Evolutionary conservation across 768 basidiomycete genomes (phyloP), one percentile per base, ranked within the genome.

Genomic region (Fomitopsis serialis): DNA sequence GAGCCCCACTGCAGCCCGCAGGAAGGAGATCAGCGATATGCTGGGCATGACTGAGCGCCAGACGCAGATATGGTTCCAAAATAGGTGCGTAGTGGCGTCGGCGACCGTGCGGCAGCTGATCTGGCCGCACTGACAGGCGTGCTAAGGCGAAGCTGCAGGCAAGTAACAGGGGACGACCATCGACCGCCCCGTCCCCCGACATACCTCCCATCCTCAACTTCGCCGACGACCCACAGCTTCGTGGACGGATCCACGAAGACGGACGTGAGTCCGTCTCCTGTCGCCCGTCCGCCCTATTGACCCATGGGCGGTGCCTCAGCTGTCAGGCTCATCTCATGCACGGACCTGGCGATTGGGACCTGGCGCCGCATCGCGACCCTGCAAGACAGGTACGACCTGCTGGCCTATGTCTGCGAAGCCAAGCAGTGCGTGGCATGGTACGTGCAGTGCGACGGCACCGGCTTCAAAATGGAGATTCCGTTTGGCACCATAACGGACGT

Each of bases 61-160:
- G 73, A 90, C 87, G 0, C 90, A 92, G 68, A 87, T 92, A 45
- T 92, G 90, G 90, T 92, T 91, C 61, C 89, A 92, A 66, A 92
- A 92, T 64, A 75, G 89, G 89, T 85, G 58, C 53, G 73, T 58
- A 21, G 24, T 11, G 17, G 19, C 25, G 12, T 40, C 9, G 13
- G 46, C 60, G 24, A 7, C 59, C 58, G 4, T 32, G 6, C 29
- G 29, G 9, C 40, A 47, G 32, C 48, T 48, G 36, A 54, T 36
- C 3, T 11, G 2, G 13, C 15, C 37, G 11, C 40, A 29, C 3
- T 8, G 11, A 12, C 45, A 91, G 90, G 54, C 85, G 90, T 2
- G 90, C 90, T 36, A 92, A 92, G 66, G 88, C 87, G 2, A 92
- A 89, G 63, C 69, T 86, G 11, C 80, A 78, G 27, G 53, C 54